Conservation (phyloP, 2,329 filamentous ascomycete species). For the Thelonectria rubi region DNA sequence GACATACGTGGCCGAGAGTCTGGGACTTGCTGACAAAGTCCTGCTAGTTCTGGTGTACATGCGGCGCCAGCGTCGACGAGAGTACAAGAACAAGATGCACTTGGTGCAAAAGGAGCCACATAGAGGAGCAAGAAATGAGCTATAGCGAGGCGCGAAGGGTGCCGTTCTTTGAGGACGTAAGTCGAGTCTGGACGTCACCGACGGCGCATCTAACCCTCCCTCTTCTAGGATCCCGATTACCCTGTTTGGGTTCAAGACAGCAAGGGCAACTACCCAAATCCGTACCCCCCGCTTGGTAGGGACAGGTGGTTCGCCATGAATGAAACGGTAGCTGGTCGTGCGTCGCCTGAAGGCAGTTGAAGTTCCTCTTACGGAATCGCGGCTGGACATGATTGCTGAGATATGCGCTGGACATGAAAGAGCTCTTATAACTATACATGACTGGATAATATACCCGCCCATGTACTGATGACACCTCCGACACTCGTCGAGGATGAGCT, state of each 20-base stretch:
- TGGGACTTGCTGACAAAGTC: background rate
- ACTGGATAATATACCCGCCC: no score
- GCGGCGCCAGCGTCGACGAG: slow-evolving; percentile 10
- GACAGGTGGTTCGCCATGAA: no score
- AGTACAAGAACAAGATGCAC: slow-evolving; percentile 15
- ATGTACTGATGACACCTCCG: no score
- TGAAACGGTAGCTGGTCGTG: no score
- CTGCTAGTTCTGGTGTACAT: slow-evolving; percentile 30
- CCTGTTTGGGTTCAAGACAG: background rate
- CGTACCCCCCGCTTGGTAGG: background rate
- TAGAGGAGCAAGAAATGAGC: slow-evolving; percentile 24
- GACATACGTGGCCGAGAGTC: no score
- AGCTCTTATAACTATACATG: no score
- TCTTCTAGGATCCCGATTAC: background rate
- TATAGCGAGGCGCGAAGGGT: background rate
- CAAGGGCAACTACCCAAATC: background rate
- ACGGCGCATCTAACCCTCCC: background rate
- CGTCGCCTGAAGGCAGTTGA: no score
- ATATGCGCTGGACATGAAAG: no score
- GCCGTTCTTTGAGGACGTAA: slow-evolving; percentile 31
- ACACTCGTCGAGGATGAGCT: no score
- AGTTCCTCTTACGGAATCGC: no score
- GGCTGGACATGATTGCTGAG: no score
- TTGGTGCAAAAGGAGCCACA: slow-evolving; percentile 31
- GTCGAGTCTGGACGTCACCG: background rate